Evolutionary conservation across 164 flowering plant genomes (phyloP).

Genomic region (Malania oleifera): DNA sequence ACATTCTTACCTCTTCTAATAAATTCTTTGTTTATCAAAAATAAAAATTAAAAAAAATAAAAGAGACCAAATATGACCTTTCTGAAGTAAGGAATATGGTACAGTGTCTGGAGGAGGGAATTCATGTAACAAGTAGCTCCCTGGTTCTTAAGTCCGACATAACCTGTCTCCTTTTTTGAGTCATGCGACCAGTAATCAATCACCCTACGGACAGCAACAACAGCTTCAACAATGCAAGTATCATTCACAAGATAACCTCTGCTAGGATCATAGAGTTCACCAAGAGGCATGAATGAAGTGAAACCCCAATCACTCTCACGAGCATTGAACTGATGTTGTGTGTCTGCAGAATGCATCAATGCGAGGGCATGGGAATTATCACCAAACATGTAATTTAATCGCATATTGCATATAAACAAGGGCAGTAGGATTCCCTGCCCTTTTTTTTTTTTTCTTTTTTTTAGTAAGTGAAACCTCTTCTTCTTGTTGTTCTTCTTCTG

Average conservation of each 20-base stretch:
- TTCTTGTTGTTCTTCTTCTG: too few relatives aligned
- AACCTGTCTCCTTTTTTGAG: slow-evolving; percentile 38
- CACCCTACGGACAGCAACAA: slow-evolving; percentile 24
- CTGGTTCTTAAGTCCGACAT: slow-evolving; percentile 37
- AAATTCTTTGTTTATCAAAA: too few relatives aligned
- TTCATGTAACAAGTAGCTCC: slow-evolving; percentile 44
- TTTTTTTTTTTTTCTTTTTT: too few relatives aligned
- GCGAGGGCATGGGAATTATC: too few relatives aligned
- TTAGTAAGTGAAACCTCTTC: too few relatives aligned
- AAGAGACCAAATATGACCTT: slow-evolving; percentile 15
- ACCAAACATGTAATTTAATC: too few relatives aligned
- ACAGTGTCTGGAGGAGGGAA: slow-evolving; percentile 30
- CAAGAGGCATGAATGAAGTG: slow-evolving; percentile 25
- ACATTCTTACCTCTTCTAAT: too few relatives aligned
- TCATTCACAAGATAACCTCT: slow-evolving; percentile 27
- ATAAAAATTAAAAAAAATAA: not conserved
- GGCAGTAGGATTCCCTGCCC: too few relatives aligned
- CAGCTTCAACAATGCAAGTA: slow-evolving; percentile 26
- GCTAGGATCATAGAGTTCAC: slow-evolving; percentile 19
- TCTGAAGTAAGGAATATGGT: slow-evolving; percentile 37
- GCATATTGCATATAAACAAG: too few relatives aligned
- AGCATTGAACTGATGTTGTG: slow-evolving; percentile 19
- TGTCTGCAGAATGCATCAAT: not conserved
- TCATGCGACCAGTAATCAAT: slow-evolving; percentile 29
- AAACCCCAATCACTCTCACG: slow-evolving; percentile 29